These are phyloP conservation scores for Cladobotryum mycophilum DNA, from an alignment of 2,329 filamentous ascomycete species.

Conservation along the genomic window DNA sequence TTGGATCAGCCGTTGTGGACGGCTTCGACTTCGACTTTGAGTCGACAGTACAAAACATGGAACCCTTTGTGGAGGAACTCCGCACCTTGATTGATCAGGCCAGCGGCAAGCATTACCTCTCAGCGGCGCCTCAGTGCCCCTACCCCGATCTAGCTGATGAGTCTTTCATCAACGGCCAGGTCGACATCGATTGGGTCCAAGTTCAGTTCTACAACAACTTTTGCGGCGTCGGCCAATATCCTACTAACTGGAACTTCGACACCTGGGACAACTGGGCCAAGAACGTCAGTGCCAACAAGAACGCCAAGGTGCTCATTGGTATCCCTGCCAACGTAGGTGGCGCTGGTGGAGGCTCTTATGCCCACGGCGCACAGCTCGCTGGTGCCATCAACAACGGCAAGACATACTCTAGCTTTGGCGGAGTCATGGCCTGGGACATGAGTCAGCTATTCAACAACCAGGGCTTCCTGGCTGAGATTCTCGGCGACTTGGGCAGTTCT, in stretches of 20 bases:
- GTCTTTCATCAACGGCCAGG: slow-evolving; percentile 45
- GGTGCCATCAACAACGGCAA: slow-evolving; percentile 47
- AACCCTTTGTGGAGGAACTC: slow-evolving; percentile 52
- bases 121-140: slow-evolving; percentile 61
- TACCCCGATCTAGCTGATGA: slow-evolving; percentile 57
- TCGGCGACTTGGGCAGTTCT: slow-evolving; percentile 23
- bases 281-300: slow-evolving; percentile 46
- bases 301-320: slow-evolving; percentile 57
- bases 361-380: slow-evolving; percentile 37
- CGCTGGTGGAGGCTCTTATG: slow-evolving; percentile 45
- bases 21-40: slow-evolving; percentile 77
- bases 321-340: slow-evolving; percentile 50
- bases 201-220: slow-evolving; percentile 66
- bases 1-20: slow-evolving; percentile 59
- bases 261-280: slow-evolving; percentile 62
- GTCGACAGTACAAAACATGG: slow-evolving; percentile 51
- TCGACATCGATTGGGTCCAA: slow-evolving; percentile 54
- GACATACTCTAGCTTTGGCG: slow-evolving; percentile 55
- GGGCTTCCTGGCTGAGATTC: slow-evolving; percentile 46
- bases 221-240: slow-evolving; percentile 42
- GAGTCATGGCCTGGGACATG: slow-evolving; percentile 65
- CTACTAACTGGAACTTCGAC: slow-evolving; percentile 51
- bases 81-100: slow-evolving; percentile 48
- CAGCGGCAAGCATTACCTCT: slow-evolving; percentile 51
- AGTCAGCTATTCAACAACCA: slow-evolving; percentile 51